Evolutionary conservation across 768 basidiomycete genomes (phyloP), one percentile per base, ranked within the genome.

Genomic region (Leccinum ochraceum): DNA sequence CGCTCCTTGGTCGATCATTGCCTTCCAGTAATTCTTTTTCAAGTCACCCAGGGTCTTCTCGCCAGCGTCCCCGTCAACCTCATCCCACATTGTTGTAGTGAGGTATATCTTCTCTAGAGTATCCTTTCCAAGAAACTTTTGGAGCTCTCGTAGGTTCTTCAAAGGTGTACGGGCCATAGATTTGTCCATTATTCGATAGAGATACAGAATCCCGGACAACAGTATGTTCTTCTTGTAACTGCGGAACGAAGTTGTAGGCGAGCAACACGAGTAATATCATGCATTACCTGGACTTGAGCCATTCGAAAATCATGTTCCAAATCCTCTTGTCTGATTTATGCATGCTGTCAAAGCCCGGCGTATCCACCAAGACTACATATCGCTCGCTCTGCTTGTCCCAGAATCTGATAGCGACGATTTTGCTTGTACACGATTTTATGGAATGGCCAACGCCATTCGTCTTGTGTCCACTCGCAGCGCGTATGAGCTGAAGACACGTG

Each of bases 141-240:
- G 51, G 55, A 80, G 76, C 63, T 76, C 67, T 9, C 63, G 66
- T 14, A 78, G 66, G 57, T 78, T 76, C 52, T 65, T 75, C 22
- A 70, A 54, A 0, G 74, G 65, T 1, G 72, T 63, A 17, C 74
- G 76, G 0, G 67, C 67, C 71, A 79, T 72, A 2, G 75, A 69
- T 55, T 74, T 73, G 51, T 78, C 77, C 6, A 75, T 69, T 42
- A 80, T 80, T 17, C 74, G 71, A 63, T 80, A 76, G 17, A 79
- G 58, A 58, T 78, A 80, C 17, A 80, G 16, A 24, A 80, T 70
- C 4, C 73, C 77, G 10, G 73, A 65, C 1, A 80, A 68, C 11
- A 58, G 53, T 8, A 58, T 63, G 1, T 54, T 10, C 7, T 42
- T 49, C 11, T 39, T 51, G 30, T 65, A 63, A 22, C 66, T 69